Conservation (phyloP, 1,139 yeast species). For the Magnusiomyces fungicola region DNA sequence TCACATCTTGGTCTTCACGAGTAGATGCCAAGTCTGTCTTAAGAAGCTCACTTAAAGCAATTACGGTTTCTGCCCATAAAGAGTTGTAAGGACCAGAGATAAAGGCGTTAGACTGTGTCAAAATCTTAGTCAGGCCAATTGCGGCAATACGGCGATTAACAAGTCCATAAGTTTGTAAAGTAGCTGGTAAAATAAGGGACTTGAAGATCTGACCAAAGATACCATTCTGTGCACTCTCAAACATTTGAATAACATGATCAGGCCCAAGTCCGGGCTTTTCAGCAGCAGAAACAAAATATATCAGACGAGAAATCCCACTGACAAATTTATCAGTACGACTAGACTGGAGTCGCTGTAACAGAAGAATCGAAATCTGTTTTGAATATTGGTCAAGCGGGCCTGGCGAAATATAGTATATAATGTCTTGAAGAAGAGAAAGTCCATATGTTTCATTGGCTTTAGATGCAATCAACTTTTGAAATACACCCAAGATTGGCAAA, state of each 20-base stretch:
- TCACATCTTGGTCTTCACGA: conserved; percentile 29
- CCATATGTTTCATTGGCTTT: conserved; percentile 75
- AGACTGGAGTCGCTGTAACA: conserved; percentile 72
- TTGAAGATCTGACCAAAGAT: conserved; percentile 59
- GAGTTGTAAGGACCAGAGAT: conserved; percentile 37
- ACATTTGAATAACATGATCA: conserved; percentile 46
- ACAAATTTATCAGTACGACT: conserved; percentile 79
- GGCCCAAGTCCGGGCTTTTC: conserved; percentile 38
- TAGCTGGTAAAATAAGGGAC: conserved; percentile 60
- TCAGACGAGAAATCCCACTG: conserved; percentile 49
- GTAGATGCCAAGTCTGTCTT: conserved; percentile 31
- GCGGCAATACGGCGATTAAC: conserved; percentile 70
- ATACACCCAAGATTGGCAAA: conserved; percentile 88
- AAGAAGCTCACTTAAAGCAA: conserved; percentile 43
- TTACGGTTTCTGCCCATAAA: conserved; percentile 45
- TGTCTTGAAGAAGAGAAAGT: conserved; percentile 70
- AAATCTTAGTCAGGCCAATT: conserved; percentile 63
- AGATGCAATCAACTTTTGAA: conserved; percentile 85
- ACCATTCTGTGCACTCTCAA: conserved; percentile 55
- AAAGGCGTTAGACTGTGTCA: conserved; percentile 36
- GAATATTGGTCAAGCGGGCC: conserved; percentile 46
- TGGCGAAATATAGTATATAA: conserved; percentile 53
- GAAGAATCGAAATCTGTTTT: conserved; percentile 64
- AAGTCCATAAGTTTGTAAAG: conserved; percentile 57
- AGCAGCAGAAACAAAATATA: conserved; percentile 55